Conservation (phyloP, 2,329 filamentous ascomycete genomes). For the Ophiostoma sp. region DNA sequence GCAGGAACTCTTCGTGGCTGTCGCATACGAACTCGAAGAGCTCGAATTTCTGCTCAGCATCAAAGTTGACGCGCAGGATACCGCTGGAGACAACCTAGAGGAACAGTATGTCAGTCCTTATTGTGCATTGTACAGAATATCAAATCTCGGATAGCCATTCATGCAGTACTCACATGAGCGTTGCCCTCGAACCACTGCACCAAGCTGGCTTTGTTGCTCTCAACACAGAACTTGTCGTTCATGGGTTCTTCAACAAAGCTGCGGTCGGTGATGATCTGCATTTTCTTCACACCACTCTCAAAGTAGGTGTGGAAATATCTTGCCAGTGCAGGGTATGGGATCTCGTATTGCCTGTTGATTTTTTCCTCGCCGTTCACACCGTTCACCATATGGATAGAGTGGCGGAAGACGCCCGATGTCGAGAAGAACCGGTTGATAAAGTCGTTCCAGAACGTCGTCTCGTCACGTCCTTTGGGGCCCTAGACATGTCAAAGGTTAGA, state of each 20-base stretch:
- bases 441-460: conserved; percentile 68
- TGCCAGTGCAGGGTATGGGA: conserved; percentile 72
- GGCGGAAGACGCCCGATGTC: conserved; percentile 66
- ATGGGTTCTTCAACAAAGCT: conserved; percentile 49
- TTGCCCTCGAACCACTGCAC: conserved; percentile 85
- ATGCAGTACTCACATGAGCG: conserved; percentile 59
- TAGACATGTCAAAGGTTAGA: conserved; percentile 28
- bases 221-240: conserved; percentile 65
- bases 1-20: conserved; percentile 76
- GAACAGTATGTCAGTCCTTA: conserved; percentile 12
- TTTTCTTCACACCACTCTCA: conserved; percentile 74
- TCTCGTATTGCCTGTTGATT: conserved; percentile 76
- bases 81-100: conserved; percentile 71
- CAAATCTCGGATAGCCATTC: too few relatives aligned
- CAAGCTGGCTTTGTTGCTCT: conserved; percentile 70
- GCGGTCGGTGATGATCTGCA: conserved; percentile 79
- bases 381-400: conserved; percentile 56
- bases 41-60: conserved; percentile 73
- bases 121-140: neutral
- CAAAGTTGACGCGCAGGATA: conserved; percentile 71
- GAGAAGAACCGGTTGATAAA: conserved; percentile 83
- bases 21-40: conserved; percentile 74
- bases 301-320: conserved; percentile 90
- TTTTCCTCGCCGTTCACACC: conserved; percentile 49
- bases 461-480: conserved; percentile 55